Evolutionary conservation across 139 green algal species (phyloP).

Genomic region (Marvania coccoides): DNA sequence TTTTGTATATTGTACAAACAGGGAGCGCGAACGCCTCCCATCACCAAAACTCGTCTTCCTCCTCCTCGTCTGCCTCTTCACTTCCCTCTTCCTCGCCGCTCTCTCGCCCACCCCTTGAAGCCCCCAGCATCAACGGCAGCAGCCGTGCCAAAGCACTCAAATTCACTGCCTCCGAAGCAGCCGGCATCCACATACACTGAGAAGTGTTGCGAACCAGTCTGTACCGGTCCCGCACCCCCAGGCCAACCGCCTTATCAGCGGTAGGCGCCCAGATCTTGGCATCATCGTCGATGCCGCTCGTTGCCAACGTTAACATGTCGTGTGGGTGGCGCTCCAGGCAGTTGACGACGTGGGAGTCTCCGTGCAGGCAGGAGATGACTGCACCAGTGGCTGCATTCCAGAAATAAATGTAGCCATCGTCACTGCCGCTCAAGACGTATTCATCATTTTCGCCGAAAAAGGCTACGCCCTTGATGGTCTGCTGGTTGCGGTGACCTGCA

Average conservation of each 20-base stretch:
- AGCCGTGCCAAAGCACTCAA: too few relatives aligned
- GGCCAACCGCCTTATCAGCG: slow-evolving; percentile 1
- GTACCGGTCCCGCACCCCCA: not conserved
- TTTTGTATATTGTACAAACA: too few relatives aligned
- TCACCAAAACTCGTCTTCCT: not conserved
- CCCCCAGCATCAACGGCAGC: too few relatives aligned
- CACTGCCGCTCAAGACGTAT: slow-evolving; percentile 50
- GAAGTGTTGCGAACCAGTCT: not conserved
- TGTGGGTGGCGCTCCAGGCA: slow-evolving; percentile 46
- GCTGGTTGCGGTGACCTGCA: slow-evolving; percentile 46
- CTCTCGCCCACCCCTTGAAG: not conserved
- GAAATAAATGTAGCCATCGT: slow-evolving; percentile 62
- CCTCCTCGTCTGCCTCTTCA: not conserved
- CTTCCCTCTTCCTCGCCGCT: not conserved
- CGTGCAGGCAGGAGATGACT: slow-evolving; percentile 1
- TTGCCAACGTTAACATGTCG: slow-evolving; percentile 32
- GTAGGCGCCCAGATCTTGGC: slow-evolving; percentile 35
- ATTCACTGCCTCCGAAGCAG: not conserved
- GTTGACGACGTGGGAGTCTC: slow-evolving; percentile 39
- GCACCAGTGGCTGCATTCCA: slow-evolving; percentile 23
- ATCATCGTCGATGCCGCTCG: slow-evolving; percentile 32
- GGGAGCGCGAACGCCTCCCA: too few relatives aligned
- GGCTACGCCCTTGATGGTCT: slow-evolving; percentile 50
- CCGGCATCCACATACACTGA: not conserved
- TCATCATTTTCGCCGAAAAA: slow-evolving; percentile 32